phyloP scores from a whole-genome alignment of 371 early-diverging fungal species.

The Batrachochytrium dendrobatidis region DNA sequence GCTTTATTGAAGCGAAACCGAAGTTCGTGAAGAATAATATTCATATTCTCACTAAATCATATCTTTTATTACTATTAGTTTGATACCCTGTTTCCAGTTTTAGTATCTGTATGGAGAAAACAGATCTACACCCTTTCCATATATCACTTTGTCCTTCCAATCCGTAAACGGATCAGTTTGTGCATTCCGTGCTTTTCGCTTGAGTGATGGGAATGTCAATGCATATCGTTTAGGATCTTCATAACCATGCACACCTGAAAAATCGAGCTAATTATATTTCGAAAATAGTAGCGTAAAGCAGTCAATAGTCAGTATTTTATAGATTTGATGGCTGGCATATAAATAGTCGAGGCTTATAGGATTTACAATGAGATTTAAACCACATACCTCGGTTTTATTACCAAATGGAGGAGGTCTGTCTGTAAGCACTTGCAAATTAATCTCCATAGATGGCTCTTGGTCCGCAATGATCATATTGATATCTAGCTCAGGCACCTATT shows the following conservation, averaged over 20 bases:
- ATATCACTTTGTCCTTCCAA: constrained; percentile 1
- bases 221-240: neutral
- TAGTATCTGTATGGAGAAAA: neutral
- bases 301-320: too few species aligned
- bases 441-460: constrained; percentile 18
- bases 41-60: neutral
- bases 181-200: neutral
- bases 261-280: too few species aligned
- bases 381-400: constrained; percentile 17
- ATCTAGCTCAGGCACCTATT: constrained; percentile 27
- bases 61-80: neutral
- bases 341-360: too few species aligned
- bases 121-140: constrained; percentile 12
- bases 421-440: constrained; percentile 19
- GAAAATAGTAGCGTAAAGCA: too few species aligned
- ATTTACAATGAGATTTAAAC: too few species aligned
- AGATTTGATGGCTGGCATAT: too few species aligned
- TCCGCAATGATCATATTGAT: constrained; percentile 19
- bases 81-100: neutral
- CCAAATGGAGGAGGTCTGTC: constrained; percentile 33
- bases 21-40: constrained; percentile 11
- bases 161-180: constrained; percentile 2
- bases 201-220: neutral
- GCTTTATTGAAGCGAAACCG: constrained; percentile 33
- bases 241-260: too few species aligned